Base-by-base conservation (phyloP, 306 rosid genomes). In the Lithocarpus polystachyus region DNA sequence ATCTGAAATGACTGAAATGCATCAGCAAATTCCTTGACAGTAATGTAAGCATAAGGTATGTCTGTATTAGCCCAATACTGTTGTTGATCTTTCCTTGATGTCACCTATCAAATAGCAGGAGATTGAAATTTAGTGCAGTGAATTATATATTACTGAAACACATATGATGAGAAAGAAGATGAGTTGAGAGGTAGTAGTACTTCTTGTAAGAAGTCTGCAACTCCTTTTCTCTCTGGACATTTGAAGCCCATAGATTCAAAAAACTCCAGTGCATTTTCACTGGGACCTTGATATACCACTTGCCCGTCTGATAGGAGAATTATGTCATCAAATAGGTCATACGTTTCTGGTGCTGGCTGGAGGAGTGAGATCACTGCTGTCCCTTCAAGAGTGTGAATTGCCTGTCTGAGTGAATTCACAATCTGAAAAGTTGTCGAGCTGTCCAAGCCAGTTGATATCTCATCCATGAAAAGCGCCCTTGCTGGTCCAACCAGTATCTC, bases 401-500 rank as follows among this genome's bases (percentile, higher is more conserved):
- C 88, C 74, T 94, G 97, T 73, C 88, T 85, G 29, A 92, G 59
- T 64, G 91, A 92, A 75, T 89, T 91, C 61, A 92, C 82, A 40
- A 94, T 94, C 81, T 94, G 97, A 75, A 84, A 94, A 31, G 98
- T 89, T 22, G 98, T 94, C 0, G 98, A 94, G 81, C 97, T 94
- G 82, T 94, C 97, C 85, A 94, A 88, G 77, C 98, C 97, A 45
- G 91, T 94, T 55, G 98, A 92, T 83, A 94, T 94, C 83, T 94
- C 98, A 74, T 94, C 98, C 98, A 94, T 94, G 85, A 94, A 91
- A 65, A 92, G 87, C 22, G 97, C 95, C 80, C 89, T 86, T 74
- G 93, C 88, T 5, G 97, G 97, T 85, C 98, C 98, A 86, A 92
- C 97, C 75, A 94, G 89, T 91, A 94, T 94, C 91, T 94, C 98